phyloP scores from a whole-genome alignment of 2,329 filamentous ascomycete species.

The Exophiala dermatitidis region DNA sequence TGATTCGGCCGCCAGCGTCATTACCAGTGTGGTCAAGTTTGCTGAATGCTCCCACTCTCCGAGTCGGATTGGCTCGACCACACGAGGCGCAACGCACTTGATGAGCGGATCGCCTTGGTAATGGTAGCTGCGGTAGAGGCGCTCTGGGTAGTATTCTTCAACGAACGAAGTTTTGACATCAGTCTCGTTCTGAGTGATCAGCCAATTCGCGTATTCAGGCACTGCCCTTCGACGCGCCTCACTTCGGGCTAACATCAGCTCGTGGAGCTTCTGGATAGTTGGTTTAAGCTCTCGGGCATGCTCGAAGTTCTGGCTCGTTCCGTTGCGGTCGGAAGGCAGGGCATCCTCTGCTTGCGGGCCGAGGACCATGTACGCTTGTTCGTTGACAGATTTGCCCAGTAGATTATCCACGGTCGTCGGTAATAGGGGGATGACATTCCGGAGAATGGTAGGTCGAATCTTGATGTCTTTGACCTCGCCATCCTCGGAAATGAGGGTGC shows the following conservation, averaged over 20 bases:
- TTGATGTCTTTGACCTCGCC: conserved; percentile 50
- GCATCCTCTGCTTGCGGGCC: conserved; percentile 25
- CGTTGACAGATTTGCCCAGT: conserved; percentile 5
- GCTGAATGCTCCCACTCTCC: conserved; percentile 32
- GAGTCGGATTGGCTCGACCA: background rate
- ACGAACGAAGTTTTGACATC: conserved; percentile 1
- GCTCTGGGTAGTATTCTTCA: conserved; percentile 28
- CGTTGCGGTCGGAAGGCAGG: conserved; percentile 26
- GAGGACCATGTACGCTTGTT: conserved; percentile 30
- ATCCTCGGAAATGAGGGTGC: conserved; percentile 46
- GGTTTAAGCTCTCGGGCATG: conserved; percentile 27
- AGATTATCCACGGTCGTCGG: conserved; percentile 30
- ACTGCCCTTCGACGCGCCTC: conserved; percentile 7
- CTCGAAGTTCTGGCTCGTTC: conserved; percentile 31
- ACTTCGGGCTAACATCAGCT: conserved; percentile 11
- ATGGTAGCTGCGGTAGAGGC: conserved; percentile 29
- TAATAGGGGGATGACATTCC: conserved; percentile 50
- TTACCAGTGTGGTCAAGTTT: conserved; percentile 42
- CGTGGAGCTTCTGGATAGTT: conserved; percentile 30
- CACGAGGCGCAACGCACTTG: conserved; percentile 24
- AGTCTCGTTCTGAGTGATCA: background rate
- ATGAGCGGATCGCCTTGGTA: conserved; percentile 40
- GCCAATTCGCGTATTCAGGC: conserved; percentile 30
- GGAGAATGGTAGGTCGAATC: conserved; percentile 47
- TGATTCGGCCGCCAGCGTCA: conserved; percentile 51